Base-by-base conservation (phyloP, 345 rosid genomes). In the Populus alba region DNA sequence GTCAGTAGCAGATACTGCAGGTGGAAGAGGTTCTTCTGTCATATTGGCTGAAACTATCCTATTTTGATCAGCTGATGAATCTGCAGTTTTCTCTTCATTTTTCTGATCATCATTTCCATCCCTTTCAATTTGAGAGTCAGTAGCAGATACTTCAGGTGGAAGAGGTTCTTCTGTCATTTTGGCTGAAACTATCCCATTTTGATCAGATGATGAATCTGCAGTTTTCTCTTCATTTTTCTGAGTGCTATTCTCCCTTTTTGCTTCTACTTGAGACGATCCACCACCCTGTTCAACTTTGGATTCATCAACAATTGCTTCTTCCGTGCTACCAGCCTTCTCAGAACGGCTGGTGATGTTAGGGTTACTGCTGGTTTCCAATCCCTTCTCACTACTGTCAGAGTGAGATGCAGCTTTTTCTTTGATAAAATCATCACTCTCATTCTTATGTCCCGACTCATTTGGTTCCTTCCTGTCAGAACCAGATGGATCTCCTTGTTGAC, bases 161-260 rank as follows among this genome's bases (percentile, higher is more conserved):
- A 75, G 81, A 76, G 79, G 77, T 68, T 82, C 92, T 29, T 87
- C 95, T 61, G 81, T 73, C 45, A 35, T 47, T 68, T 51, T 73
- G 20, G 76, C 73, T 41, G 89, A 71, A 74, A 81, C 75, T 69
- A 49, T 85, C 82, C 83, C 87, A 81, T 81, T 80, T 79, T 87
- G 89, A 73, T 91, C 91, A 51, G 81, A 68, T 33, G 84, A 63
- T 83, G 87, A 80, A 77, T 84, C 87, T 55, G 47, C 18, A 71
- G 68, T 75, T 80, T 84, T 85, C 81, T 89, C 95, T 78, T 81
- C 87, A 79, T 68, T 87, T 75, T 73, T 89, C 75, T 75, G 82
- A 74, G 76, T 37, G 66, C 31, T 81, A 35, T 29, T 68, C 55
- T 85, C 93, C 47, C 70, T 85, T 68, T 80, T 83, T 47, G 51